Base-by-base conservation (phyloP, 768 basidiomycete genomes). In the Auricularia auricula-judae region DNA sequence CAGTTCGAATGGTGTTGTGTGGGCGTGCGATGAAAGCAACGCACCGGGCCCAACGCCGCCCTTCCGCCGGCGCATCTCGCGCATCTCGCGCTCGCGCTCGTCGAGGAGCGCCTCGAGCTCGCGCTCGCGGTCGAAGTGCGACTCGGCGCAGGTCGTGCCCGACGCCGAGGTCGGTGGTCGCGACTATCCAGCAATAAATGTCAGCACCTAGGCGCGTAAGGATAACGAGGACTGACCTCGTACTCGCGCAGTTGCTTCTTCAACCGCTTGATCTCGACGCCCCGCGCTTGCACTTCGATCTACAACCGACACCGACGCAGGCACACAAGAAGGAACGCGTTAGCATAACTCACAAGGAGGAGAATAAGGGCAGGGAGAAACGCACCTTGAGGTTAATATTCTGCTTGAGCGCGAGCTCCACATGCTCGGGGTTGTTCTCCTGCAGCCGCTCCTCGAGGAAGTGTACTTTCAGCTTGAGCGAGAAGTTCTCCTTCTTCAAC, bases 401-500 rank as follows among this genome's bases (percentile, higher is more conserved):
- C 75, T 96, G 92, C 69, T 94, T 92, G 65, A 93, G 82, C 3
- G 89, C 90, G 3, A 89, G 88, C 70, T 97, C 90, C 73, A 95
- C 89, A 71, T 97, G 89, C 73, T 96, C 93, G 0, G 93, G 93
- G 0, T 91, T 89, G 60, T 94, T 85, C 70, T 91, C 86, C 2
- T 89, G 88, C 16, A 99, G 82, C 56, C 91, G 87, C 71, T 98
- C 93, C 74, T 98, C 92, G 53, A 97, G 83, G 73, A 97, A 96
- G 72, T 97, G 93, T 3, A 98, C 91, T 65, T 93, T 91, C 62
- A 98, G 83, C 74, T 98, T 97, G 72, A 99, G 87, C 71, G 88
- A 89, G 74, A 98, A 98, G 79, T 96, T 96, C 74, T 98, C 95
- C 74, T 95, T 97, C 78, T 96, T 94, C 71, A 94, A 84, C 67